A percentile compares a stretch with the other conserved stretches of the same genome.
Conservation (phyloP, 2,329 filamentous ascomycete genomes). For the Sporothrix schenckii region DNA sequence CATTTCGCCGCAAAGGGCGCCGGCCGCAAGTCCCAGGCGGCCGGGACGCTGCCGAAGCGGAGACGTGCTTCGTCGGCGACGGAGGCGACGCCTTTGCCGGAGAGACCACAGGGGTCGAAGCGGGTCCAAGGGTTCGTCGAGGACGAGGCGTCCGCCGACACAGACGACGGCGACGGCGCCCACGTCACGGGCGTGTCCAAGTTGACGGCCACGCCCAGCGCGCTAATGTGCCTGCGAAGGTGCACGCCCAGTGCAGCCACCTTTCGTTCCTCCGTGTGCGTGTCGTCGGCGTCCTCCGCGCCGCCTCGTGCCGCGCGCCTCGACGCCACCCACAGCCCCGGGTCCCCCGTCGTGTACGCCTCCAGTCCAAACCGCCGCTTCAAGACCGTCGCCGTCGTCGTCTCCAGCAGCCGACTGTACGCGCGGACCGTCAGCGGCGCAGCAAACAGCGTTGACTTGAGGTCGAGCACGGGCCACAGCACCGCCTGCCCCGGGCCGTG, state of each 20-base stretch:
- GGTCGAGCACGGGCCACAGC: constrained; percentile 88
- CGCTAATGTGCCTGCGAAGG: constrained; percentile 78
- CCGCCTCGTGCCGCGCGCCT: constrained; percentile 29
- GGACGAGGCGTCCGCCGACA: constrained; percentile 43
- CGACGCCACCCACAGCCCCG: constrained; percentile 75
- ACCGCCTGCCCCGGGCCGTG: constrained; percentile 93
- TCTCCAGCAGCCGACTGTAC: constrained; percentile 79
- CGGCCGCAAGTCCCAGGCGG: constrained; percentile 33
- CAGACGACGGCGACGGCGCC: constrained; percentile 32
- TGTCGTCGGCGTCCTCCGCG: background rate
- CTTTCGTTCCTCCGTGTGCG: constrained; percentile 58
- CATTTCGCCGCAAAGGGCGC: constrained; percentile 32
- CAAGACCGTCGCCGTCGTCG: constrained; percentile 70
- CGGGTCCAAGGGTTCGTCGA: constrained; percentile 60
- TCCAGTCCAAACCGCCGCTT: constrained; percentile 58
- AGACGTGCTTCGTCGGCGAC: constrained; percentile 56
- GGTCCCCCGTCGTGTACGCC: constrained; percentile 70
- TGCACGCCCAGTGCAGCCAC: constrained; percentile 94
- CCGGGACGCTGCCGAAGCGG: constrained; percentile 32
- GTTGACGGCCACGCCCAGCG: constrained; percentile 83
- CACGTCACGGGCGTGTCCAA: constrained; percentile 59
- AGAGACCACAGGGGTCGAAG: constrained; percentile 88
- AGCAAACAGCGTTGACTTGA: constrained; percentile 52
- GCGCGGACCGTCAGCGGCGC: constrained; percentile 65
- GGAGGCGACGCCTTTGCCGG: constrained; percentile 77